Conservation (phyloP, 176 grass and related monocot genomes). For the Cenchrus americanus region DNA sequence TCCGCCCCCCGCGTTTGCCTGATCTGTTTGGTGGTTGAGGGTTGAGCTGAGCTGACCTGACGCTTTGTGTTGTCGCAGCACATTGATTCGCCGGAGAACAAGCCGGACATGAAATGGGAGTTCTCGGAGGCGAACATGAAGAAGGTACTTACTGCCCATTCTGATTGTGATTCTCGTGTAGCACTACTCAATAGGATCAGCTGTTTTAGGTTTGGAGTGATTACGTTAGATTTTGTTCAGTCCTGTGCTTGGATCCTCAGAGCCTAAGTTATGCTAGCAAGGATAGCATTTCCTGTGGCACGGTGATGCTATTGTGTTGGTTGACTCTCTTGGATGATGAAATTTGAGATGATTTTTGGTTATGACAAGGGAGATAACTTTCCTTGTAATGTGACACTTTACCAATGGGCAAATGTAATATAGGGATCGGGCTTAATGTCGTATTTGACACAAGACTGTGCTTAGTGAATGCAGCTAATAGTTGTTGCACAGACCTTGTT, state of each 20-base stretch:
- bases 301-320: neutral
- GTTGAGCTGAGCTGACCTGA: constrained; percentile 34
- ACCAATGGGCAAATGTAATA: neutral
- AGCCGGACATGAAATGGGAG: constrained; percentile 66
- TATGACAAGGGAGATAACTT: neutral
- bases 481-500: neutral
- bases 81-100: constrained; percentile 93
- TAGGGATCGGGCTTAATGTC: neutral
- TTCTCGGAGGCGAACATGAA: constrained; percentile 76
- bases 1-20: constrained; percentile 36
- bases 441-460: neutral
- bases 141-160: constrained; percentile 53
- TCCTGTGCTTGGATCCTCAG: constrained; percentile 20
- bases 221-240: neutral
- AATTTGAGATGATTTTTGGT: neutral
- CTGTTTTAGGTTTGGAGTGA: neutral
- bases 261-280: constrained; percentile 10
- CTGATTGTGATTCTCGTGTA: neutral
- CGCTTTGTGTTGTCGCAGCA: constrained; percentile 52
- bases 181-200: neutral
- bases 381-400: neutral
- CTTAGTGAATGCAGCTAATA: neutral
- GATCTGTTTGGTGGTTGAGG: constrained; percentile 36
- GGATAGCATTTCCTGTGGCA: constrained; percentile 10
- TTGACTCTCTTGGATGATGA: neutral